Evolutionary conservation across 1,139 yeast species (phyloP), one percentile per base, ranked within the genome.

Genomic region (Yamadazyma kanchanaburiensis): DNA sequence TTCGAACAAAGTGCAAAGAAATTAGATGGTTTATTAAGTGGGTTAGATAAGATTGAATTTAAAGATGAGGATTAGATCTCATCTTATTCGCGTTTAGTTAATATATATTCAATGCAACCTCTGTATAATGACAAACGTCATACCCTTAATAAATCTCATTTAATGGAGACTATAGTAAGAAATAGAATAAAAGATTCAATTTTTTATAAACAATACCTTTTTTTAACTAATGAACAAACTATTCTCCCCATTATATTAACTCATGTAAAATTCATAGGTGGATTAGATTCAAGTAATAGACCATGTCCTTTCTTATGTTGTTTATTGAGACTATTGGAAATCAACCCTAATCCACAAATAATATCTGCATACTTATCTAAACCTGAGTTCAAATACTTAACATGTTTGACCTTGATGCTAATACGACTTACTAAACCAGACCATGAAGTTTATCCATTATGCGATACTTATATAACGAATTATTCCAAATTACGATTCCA

Each of bases 261-360:
- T 51, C 76, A 53, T 50, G 71, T 63, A 26, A 53, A 44, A 38
- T 58, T 51, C 40, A 61, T 63, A 44, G 86, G 62, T 42, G 87
- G 68, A 30, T 68, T 63, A 39, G 70, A 61, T 49, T 66, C 62
- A 44, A 57, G 45, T 39, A 73, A 63, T 5, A 52, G 74, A 33
- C 86, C 87, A 0, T 60, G 80, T 12, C 77, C 77, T 15, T 84
- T 83, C 42, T 49, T 83, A n/a, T 74, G 85, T 42, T 65, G 86
- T 35, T 53, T 79, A 12, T 67, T 80, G 35, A 67, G 85, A 37
- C 50, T 83, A 31, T 57, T 82, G 8, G 87, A 83, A 51, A 53
- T 84, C 14, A 77, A 72, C 37, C 89, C 89, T 0, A 52, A 64
- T 4, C 48, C 43, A 9, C 82, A 74, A 6, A 72, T 83, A 7